These are phyloP conservation scores for Grosmannia clavigera DNA, from an alignment of 2,329 filamentous ascomycete genomes.

Conservation along the genomic window DNA sequence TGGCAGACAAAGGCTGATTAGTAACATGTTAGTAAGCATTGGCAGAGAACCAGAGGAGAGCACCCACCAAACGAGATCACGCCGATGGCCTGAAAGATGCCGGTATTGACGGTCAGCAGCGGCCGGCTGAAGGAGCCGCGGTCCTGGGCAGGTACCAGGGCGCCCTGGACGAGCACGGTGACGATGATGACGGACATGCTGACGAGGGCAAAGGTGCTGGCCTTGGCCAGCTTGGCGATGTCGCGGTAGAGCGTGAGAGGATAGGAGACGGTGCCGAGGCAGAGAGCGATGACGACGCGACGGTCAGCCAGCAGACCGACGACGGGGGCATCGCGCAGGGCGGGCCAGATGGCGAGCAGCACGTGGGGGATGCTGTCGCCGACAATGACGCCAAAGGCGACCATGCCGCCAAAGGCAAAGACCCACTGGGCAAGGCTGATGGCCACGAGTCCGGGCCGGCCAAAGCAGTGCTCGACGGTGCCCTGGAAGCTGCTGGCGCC, in stretches of 20 bases:
- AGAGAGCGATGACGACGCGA: conserved; percentile 74
- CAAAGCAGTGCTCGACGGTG: conserved; percentile 93
- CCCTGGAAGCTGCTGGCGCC: conserved; percentile 90
- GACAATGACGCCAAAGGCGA: conserved; percentile 94
- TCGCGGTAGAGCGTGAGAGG: conserved; percentile 89
- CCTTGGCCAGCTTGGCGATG: conserved; percentile 96
- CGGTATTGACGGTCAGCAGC: conserved; percentile 67
- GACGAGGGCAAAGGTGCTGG: conserved; percentile 80
- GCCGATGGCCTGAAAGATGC: conserved; percentile 90
- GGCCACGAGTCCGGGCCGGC: conserved; percentile 72
- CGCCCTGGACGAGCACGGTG: conserved; percentile 76
- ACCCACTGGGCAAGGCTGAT: conserved; percentile 90
- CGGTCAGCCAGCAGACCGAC: conserved; percentile 74
- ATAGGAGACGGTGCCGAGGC: conserved; percentile 75
- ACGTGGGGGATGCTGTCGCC: conserved; percentile 95
- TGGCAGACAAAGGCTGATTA: conserved; percentile 53
- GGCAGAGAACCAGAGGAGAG: not conserved
- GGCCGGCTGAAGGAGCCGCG: conserved; percentile 59
- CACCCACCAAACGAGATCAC: conserved; percentile 88
- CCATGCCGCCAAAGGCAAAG: conserved; percentile 97
- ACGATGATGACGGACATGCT: conserved; percentile 87
- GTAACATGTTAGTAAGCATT: not conserved
- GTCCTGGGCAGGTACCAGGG: conserved; percentile 57
- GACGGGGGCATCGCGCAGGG: conserved; percentile 57
- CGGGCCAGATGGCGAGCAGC: conserved; percentile 68